phyloP scores from a whole-genome alignment of 352 stramenopile species.

The Globisporangium apiculatum region DNA sequence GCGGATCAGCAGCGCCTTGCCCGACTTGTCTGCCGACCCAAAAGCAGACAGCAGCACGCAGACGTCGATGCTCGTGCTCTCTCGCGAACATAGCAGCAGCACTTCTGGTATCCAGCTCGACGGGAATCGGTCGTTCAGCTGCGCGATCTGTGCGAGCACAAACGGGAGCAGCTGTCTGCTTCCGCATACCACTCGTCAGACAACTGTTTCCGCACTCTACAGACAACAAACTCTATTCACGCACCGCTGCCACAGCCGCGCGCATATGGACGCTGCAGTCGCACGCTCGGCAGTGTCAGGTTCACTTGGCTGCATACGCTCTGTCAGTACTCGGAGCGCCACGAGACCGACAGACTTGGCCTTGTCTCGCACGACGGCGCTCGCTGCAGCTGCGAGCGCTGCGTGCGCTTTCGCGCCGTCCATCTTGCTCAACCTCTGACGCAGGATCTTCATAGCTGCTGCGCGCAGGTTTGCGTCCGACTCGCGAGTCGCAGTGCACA shows the following conservation, averaged over 20 bases:
- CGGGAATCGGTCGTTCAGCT: neutral
- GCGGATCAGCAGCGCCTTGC: neutral
- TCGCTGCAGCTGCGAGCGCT: neutral
- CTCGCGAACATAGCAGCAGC: neutral
- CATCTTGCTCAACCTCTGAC: neutral
- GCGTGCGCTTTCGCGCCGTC: neutral
- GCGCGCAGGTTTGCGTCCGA: neutral
- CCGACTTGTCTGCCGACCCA: neutral
- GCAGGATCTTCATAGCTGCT: neutral
- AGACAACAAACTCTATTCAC: neutral
- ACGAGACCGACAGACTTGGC: neutral
- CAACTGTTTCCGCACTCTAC: neutral
- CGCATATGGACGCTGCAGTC: neutral
- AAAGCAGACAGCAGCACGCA: neutral
- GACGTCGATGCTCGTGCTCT: neutral
- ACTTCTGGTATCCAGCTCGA: constrained; percentile 2
- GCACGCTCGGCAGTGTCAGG: neutral
- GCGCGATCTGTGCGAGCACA: neutral
- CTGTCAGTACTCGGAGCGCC: neutral
- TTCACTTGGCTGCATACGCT: neutral
- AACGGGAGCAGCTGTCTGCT: neutral
- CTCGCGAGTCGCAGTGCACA: neutral
- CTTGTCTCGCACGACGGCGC: neutral
- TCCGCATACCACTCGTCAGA: neutral
- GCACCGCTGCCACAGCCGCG: neutral